Evolutionary conservation across 345 rosid genomes (phyloP).

Genomic region (Camelina laxa): DNA sequence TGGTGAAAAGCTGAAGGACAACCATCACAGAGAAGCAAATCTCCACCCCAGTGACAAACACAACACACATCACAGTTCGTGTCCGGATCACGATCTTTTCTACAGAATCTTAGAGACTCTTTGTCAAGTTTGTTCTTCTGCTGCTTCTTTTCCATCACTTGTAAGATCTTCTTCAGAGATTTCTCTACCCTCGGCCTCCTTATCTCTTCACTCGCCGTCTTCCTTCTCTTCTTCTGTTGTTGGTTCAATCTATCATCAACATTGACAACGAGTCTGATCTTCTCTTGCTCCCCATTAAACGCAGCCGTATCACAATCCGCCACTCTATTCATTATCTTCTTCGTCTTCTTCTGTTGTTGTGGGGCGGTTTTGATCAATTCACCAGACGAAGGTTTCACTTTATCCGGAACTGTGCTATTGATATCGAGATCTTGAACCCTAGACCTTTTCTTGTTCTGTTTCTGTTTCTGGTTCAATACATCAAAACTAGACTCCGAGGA

Average conservation of each 20-base stretch:
- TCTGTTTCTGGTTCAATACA: not conserved
- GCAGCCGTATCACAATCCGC: not conserved
- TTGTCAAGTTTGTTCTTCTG: not conserved
- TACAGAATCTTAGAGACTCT: constrained; percentile 16
- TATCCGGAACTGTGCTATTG: not conserved
- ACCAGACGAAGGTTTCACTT: not conserved
- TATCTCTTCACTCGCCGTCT: constrained; percentile 42
- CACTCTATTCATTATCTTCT: not conserved
- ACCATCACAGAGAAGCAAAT: constrained; percentile 57
- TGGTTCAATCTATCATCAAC: not conserved
- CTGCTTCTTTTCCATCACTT: constrained; percentile 17
- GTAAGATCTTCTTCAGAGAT: constrained; percentile 17
- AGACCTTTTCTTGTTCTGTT: not conserved
- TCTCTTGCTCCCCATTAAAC: not conserved
- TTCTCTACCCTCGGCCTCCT: constrained; percentile 51
- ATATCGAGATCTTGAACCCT: not conserved
- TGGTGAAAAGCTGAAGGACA: constrained; percentile 62
- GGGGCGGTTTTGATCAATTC: not conserved
- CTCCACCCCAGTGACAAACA: constrained; percentile 58
- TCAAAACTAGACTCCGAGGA: not conserved
- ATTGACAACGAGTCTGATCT: constrained; percentile 3
- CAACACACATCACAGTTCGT: constrained; percentile 45
- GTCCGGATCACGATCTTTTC: constrained; percentile 5
- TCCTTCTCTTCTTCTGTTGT: constrained; percentile 29
- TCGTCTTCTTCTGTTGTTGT: not conserved